Conservation (phyloP, 2,329 filamentous ascomycete genomes). For the Xylaria sp. region DNA sequence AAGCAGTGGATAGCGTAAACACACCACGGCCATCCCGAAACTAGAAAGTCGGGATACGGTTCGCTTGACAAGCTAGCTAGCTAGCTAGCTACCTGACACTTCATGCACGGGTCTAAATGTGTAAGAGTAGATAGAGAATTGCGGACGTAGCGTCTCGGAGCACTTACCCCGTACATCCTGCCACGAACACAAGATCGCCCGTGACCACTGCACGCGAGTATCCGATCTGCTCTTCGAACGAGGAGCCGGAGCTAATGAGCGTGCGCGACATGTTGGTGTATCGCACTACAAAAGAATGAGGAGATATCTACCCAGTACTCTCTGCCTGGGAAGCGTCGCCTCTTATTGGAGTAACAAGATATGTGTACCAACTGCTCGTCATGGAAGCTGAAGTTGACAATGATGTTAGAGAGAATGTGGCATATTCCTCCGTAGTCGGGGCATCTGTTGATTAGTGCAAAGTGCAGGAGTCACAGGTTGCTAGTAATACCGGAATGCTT, state of each 20-base stretch:
- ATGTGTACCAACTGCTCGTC: background rate
- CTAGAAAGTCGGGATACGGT: background rate
- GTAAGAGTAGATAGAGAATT: background rate
- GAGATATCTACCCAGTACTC: background rate
- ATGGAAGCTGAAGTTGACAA: background rate
- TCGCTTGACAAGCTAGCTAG: background rate
- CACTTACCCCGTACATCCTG: constrained; percentile 37
- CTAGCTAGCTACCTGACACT: background rate
- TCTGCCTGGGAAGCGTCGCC: background rate
- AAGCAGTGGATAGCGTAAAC: background rate
- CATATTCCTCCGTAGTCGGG: background rate
- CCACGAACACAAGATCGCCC: constrained; percentile 35
- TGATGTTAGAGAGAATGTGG: background rate
- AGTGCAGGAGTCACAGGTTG: constrained; percentile 15
- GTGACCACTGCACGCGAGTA: constrained; percentile 37
- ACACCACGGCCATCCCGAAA: background rate
- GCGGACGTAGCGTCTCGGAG: background rate
- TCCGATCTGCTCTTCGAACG: constrained; percentile 36
- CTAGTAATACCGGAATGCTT: constrained; percentile 4
- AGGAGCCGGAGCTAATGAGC: constrained; percentile 36
- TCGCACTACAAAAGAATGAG: background rate
- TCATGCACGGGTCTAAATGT: background rate
- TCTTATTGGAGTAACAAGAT: background rate
- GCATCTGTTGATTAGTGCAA: background rate
- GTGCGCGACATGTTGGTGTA: constrained; percentile 19